Evolutionary conservation across 768 basidiomycete species (phyloP).

Genomic region (Macrolepiota fuliginosa): DNA sequence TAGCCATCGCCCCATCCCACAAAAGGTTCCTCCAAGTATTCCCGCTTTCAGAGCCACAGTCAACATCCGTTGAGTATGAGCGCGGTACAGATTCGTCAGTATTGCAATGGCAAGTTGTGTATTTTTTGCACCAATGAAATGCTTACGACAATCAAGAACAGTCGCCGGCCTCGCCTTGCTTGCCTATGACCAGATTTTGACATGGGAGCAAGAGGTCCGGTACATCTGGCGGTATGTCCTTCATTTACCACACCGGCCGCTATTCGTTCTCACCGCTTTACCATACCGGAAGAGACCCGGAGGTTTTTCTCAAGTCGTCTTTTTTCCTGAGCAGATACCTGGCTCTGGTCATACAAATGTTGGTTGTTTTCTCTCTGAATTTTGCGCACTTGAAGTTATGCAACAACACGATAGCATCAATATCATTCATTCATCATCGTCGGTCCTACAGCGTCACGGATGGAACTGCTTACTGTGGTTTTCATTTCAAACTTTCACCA

Average conservation of each 20-base stretch:
- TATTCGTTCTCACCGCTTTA: no score
- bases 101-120: background rate
- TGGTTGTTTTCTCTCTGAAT: background rate
- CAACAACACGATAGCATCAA: background rate
- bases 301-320: background rate
- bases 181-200: background rate
- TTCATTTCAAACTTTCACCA: background rate
- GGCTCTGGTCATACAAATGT: background rate
- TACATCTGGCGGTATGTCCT: background rate
- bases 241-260: background rate
- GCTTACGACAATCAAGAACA: background rate
- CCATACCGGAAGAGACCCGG: background rate
- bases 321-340: background rate
- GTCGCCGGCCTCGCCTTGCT: background rate
- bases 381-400: background rate
- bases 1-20: no score
- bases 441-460: background rate
- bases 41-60: no score
- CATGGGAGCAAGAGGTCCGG: background rate
- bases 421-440: background rate
- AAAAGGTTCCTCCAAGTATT: no score
- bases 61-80: no score
- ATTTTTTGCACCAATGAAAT: background rate
- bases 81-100: background rate
- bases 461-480: background rate